Evolutionary conservation across 306 rosid species (phyloP).

Genomic region (Quercus bicolor): DNA sequence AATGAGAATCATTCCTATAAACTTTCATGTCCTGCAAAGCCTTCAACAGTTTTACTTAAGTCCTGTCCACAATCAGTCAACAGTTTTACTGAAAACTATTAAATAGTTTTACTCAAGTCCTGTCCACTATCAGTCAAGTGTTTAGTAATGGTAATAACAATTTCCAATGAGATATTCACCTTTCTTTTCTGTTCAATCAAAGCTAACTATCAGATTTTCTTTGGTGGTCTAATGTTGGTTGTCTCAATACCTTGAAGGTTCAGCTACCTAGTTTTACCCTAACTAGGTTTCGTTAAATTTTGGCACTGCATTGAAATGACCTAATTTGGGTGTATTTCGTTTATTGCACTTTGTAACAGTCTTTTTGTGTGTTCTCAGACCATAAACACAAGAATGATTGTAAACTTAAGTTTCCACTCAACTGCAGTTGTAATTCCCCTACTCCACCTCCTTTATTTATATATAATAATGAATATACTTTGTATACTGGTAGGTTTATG

Average conservation of each 20-base stretch:
- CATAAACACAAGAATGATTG: background rate
- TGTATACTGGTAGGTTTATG: slow-evolving; percentile 56
- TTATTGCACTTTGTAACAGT: background rate
- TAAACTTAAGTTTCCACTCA: background rate
- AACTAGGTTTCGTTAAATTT: background rate
- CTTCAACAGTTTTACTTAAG: too few species aligned
- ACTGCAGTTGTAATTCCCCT: background rate
- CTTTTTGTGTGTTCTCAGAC: background rate
- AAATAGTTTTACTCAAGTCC: background rate
- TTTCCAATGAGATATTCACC: background rate
- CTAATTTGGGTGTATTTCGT: background rate
- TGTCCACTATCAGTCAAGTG: background rate
- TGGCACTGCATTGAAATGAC: background rate
- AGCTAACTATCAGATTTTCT: background rate
- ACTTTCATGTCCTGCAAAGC: too few species aligned
- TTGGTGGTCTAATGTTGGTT: background rate
- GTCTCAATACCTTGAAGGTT: background rate
- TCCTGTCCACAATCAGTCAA: too few species aligned
- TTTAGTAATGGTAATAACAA: background rate
- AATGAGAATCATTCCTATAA: too few species aligned
- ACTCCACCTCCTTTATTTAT: background rate
- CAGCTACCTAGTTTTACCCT: background rate
- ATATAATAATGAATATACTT: background rate
- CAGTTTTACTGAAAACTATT: background rate
- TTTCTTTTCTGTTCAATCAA: background rate